Base-by-base conservation (phyloP, 768 basidiomycete genomes). In the Tylopilus felleus region DNA sequence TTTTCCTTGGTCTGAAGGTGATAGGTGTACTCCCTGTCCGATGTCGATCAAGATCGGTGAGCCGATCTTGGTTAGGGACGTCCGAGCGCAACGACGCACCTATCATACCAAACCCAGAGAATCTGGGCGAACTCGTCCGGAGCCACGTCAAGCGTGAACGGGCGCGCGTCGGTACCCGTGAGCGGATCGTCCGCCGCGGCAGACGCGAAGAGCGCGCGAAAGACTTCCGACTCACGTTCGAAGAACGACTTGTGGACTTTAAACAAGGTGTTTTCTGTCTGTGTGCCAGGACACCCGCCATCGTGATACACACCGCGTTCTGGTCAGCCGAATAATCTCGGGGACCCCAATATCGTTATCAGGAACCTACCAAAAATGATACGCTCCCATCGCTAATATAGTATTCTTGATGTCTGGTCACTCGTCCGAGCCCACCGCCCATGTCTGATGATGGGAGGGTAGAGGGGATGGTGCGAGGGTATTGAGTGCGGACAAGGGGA, bases 61-160 rank as follows among this genome's bases (percentile, higher is more conserved):
- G 35, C 23, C 25, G 33, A 36, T 19, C n/a, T 27, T 35, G 36
- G 5, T 28, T 19, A 14, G 29, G 0, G 4, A 21, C 5, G 1
- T 31, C 8, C 41, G 14, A 39, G 19, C 21, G 10, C 13, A 14
- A 2, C 10, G 43, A 23, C 47, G 38, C 51, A 85, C 85, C 72
- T 69, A 19, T 83, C 79, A 19, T 86, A 86, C 56, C 84, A 82
- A 0, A 85, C 76, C 80, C 80, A 84, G 0, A 84, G 52, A 1
- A 86, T 76, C 0, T 73, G 72, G 0, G 73, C 72, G 41, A 85
- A 82, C 0, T 84, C 81, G 0, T 71, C 65, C 0, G 73, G 63
- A 1, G 67, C 69, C 1, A 75, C 72, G 13, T 75, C 68, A 5
- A 86, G 67, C 1, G 73, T 66, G n/a, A 81, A 73, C 0, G 82